Base-by-base conservation (phyloP, 2,329 filamentous ascomycete species). In the Anisogramma anomala region DNA sequence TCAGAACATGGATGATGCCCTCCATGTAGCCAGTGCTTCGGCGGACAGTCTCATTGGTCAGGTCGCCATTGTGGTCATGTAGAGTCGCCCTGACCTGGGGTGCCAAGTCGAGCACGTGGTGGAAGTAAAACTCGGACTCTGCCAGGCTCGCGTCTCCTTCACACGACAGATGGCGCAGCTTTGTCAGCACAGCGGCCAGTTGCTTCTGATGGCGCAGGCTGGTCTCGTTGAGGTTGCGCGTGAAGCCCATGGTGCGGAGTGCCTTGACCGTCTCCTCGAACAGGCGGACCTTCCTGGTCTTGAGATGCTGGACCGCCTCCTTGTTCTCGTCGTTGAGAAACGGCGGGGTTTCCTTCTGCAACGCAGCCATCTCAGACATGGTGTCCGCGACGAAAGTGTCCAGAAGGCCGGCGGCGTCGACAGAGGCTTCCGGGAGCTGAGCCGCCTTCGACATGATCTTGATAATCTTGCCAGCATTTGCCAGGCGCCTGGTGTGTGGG, bases 261-360 rank as follows among this genome's bases (percentile, higher is more conserved):
- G 79, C 76, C 54, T 84, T 88, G 48, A 98, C 65, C 0, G 84
- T 88, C 51, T 96, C 89, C 1, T 86, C 84, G 52, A 94, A 91
- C 11, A 96, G 72, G 52, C 87, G 88, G 32, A 86, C 78, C 63
- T 98, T 98, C 52, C 85, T 76, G 3, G 77, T 79, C 66, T 95
- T 96, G 50, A 96, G 75, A 58, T 95, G 85, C 59, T 93, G 88
- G 46, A 95, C 77, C 13, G 73, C 60, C 9, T 79, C 73, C 56
- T 88, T 89, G 59, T 91, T 95, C 32, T 94, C 88, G 19, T 94
- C 84, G 0, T 75, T 94, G 33, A 94, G 63, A n/a, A 72, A 70
- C 0, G 74, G 67, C 0, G 91, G 91, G 0, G 91, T 98, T 49
- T 86, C 82, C 45, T 86, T 85, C 49, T 82, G 82, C 45, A 96